Percentiles rank a stretch among this genome's conserved stretches.
These are phyloP conservation scores for Diaporthe velutina DNA, from an alignment of 2,329 filamentous ascomycete species.

Conservation along the genomic window DNA sequence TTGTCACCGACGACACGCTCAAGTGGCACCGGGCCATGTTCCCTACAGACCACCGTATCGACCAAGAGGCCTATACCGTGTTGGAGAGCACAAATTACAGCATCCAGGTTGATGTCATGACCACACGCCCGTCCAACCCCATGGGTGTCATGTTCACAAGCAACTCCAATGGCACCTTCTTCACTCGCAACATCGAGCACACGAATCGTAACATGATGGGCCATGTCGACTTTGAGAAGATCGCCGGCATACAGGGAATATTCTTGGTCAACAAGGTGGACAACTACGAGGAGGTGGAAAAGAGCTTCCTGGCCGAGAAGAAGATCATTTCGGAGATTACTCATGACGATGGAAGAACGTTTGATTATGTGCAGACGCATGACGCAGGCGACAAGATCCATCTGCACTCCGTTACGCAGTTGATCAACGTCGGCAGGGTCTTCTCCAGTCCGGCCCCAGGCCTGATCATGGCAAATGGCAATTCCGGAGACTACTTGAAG, in stretches of 20 bases:
- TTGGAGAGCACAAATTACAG: slow-evolving; percentile 98
- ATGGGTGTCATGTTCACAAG: slow-evolving; percentile 95
- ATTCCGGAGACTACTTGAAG: slow-evolving; percentile 82
- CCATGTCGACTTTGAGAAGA: slow-evolving; percentile 94
- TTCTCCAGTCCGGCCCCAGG: slow-evolving; percentile 96
- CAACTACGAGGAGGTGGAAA: slow-evolving; percentile 83
- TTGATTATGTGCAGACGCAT: slow-evolving; percentile 75
- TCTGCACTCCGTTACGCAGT: slow-evolving; percentile 90
- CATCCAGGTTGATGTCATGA: slow-evolving; percentile 95
- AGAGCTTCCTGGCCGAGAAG: slow-evolving; percentile 66
- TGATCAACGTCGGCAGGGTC: slow-evolving; percentile 84
- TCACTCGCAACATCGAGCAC: slow-evolving; percentile 90
- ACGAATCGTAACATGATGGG: slow-evolving; percentile 86
- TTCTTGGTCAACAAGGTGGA: slow-evolving; percentile 90
- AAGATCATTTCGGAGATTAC: slow-evolving; percentile 86
- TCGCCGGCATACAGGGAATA: slow-evolving; percentile 91
- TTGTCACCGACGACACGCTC: slow-evolving; percentile 85
- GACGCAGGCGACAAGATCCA: slow-evolving; percentile 77
- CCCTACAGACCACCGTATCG: slow-evolving; percentile 80
- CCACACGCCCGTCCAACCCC: slow-evolving; percentile 70
- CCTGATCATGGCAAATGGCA: slow-evolving; percentile 93
- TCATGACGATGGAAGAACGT: slow-evolving; percentile 94
- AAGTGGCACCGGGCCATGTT: slow-evolving; percentile 95
- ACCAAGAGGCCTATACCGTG: slow-evolving; percentile 91
- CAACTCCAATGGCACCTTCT: slow-evolving; percentile 97